Evolutionary conservation across 495 filamentous ascomycete species (phyloP).

Genomic region (Penicillium bovifimosum): DNA sequence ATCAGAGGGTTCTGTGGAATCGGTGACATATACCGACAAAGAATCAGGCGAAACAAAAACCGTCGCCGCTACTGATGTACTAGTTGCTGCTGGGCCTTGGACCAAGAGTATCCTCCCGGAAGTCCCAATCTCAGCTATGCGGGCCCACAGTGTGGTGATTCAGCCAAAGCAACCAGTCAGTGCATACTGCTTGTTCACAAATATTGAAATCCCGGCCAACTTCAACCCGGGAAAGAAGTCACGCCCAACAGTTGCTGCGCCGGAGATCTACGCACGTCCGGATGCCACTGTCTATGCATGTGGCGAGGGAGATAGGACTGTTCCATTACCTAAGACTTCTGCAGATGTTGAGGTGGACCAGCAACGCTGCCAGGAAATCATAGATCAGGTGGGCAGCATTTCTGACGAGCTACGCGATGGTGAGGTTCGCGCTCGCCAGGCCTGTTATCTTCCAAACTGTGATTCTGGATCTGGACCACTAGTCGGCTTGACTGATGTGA

Average conservation of each 20-base stretch:
- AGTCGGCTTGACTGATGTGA: slow-evolving; percentile 67
- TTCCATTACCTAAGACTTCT: slow-evolving; percentile 70
- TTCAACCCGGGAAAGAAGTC: slow-evolving; percentile 47
- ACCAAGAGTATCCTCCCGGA: slow-evolving; percentile 66
- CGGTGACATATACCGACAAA: slow-evolving; percentile 71
- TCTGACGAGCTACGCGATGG: slow-evolving; percentile 72
- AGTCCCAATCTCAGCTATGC: slow-evolving; percentile 71
- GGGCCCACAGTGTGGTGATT: slow-evolving; percentile 90
- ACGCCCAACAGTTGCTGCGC: slow-evolving; percentile 60
- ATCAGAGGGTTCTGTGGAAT: slow-evolving; percentile 48
- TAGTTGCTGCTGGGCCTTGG: slow-evolving; percentile 90
- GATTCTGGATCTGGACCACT: slow-evolving; percentile 63
- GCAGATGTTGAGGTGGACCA: slow-evolving; percentile 74
- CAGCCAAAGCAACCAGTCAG: slow-evolving; percentile 66
- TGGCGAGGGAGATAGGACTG: slow-evolving; percentile 74
- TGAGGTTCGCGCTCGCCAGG: slow-evolving; percentile 74
- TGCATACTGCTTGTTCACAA: slow-evolving; percentile 85
- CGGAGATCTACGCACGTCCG: slow-evolving; percentile 91
- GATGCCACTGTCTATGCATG: slow-evolving; percentile 89
- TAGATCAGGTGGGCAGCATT: slow-evolving; percentile 73
- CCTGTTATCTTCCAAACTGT: slow-evolving; percentile 87
- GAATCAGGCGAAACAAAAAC: slow-evolving; percentile 50
- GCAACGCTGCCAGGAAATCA: slow-evolving; percentile 77
- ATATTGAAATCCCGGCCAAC: slow-evolving; percentile 68
- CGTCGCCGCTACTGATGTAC: slow-evolving; percentile 70